These are phyloP conservation scores for Verticillium albo-atrum DNA, from an alignment of 2,329 filamentous ascomycete species.

Conservation along the genomic window DNA sequence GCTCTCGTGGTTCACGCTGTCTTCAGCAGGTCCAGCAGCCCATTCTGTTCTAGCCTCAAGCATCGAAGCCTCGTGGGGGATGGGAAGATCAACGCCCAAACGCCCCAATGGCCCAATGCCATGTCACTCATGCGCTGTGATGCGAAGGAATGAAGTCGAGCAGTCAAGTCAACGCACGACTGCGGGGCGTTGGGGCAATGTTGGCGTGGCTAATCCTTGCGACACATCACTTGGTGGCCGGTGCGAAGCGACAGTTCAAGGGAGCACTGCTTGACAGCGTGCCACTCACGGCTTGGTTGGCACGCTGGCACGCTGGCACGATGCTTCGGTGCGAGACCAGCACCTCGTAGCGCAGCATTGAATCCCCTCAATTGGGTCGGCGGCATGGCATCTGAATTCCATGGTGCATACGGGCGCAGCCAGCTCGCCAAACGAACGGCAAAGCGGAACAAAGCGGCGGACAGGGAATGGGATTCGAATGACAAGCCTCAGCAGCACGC, in stretches of 20 bases:
- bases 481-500: not conserved
- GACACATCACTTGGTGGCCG: not conserved
- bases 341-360: not conserved
- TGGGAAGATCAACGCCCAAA: not conserved
- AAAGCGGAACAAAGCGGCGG: not conserved
- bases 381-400: not conserved
- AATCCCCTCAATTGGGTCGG: not conserved
- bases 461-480: not conserved
- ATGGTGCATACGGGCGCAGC: not conserved
- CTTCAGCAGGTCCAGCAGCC: not conserved
- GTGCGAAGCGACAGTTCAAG: not conserved
- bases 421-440: not conserved
- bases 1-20: not conserved
- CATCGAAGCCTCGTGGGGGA: not conserved
- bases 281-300: not conserved
- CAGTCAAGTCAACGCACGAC: not conserved
- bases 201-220: not conserved
- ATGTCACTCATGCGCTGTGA: not conserved
- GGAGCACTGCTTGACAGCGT: not conserved
- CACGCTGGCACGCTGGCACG: not conserved
- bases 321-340: not conserved
- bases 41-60: not conserved
- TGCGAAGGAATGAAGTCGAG: not conserved
- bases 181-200: not conserved
- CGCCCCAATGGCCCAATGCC: not conserved